A percentile compares a stretch with the other conserved stretches of the same genome.
Evolutionary conservation across 306 rosid genomes (phyloP).

Genomic region (Gillenia trifoliata): DNA sequence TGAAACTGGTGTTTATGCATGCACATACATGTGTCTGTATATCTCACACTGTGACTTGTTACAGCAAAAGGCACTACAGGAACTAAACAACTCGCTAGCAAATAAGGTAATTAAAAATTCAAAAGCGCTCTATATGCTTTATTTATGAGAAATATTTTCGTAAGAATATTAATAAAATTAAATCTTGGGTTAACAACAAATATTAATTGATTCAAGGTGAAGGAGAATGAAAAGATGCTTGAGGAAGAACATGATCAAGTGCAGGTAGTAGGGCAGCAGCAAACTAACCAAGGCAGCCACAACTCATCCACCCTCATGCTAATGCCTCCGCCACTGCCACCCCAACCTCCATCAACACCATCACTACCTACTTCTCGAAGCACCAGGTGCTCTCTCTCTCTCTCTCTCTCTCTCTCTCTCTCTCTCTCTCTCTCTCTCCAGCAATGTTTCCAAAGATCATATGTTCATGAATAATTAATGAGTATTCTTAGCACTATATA

Average conservation of each 20-base stretch:
- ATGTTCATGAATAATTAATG: background rate
- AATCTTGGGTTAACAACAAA: background rate
- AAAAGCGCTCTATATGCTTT: background rate
- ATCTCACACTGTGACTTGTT: slow-evolving; percentile 15
- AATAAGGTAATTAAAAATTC: slow-evolving; percentile 43
- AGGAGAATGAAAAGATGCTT: slow-evolving; percentile 42
- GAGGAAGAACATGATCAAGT: slow-evolving; percentile 18
- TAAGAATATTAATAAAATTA: background rate
- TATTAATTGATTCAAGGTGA: slow-evolving; percentile 33
- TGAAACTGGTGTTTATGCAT: background rate
- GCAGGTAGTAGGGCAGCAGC: slow-evolving; percentile 18
- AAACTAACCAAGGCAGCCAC: slow-evolving; percentile 16
- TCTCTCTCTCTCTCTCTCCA: background rate
- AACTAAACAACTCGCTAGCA: slow-evolving; percentile 50
- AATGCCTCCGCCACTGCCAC: slow-evolving; percentile 25
- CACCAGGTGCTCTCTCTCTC: slow-evolving; percentile 36
- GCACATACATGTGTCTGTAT: background rate
- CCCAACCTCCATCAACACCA: slow-evolving; percentile 16
- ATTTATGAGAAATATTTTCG: background rate
- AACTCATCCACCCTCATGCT: slow-evolving; percentile 35
- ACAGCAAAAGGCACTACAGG: slow-evolving; percentile 68
- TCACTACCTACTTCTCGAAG: slow-evolving; percentile 37
- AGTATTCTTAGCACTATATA: too few species aligned
- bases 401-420: slow-evolving; percentile 12
- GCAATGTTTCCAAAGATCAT: background rate